Evolutionary conservation across 1,284 basidiomycete genomes (phyloP).

Genomic region (Irpex lacteus): DNA sequence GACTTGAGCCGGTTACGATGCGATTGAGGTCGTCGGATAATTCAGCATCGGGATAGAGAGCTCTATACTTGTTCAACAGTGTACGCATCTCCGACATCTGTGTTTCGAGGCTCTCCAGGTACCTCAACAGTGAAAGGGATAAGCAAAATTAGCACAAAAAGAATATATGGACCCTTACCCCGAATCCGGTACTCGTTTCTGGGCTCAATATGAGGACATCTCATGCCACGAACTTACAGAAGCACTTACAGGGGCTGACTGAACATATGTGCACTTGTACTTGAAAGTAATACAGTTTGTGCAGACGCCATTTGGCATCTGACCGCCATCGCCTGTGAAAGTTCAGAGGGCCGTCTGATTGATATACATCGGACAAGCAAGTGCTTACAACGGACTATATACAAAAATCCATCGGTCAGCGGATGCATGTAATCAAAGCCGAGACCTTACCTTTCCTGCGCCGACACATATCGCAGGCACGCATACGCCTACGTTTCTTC

Average conservation of each 20-base stretch:
- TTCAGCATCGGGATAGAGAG: neutral
- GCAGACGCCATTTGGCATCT: conserved; percentile 1
- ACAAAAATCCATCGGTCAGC: neutral
- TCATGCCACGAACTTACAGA: neutral
- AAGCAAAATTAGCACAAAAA: neutral
- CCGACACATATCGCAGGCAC: conserved; percentile 4
- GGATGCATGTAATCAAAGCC: neutral
- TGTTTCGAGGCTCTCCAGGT: conserved; percentile 1
- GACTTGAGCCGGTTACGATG: neutral
- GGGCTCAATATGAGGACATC: neutral
- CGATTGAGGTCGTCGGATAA: neutral
- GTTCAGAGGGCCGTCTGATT: neutral
- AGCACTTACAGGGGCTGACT: neutral
- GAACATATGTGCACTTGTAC: conserved; percentile 5
- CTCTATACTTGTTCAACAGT: neutral
- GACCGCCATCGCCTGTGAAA: conserved; percentile 1
- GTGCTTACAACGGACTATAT: neutral
- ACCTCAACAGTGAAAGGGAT: neutral
- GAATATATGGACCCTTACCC: neutral
- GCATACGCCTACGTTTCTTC: neutral
- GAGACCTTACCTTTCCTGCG: conserved; percentile 2
- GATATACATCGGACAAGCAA: neutral
- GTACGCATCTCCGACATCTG: conserved; percentile 1
- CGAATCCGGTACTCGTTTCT: neutral
- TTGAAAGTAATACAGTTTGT: conserved; percentile 2